Evolutionary conservation across 2,329 filamentous ascomycete genomes (phyloP).

Genomic region (Aureobasidium zeae): DNA sequence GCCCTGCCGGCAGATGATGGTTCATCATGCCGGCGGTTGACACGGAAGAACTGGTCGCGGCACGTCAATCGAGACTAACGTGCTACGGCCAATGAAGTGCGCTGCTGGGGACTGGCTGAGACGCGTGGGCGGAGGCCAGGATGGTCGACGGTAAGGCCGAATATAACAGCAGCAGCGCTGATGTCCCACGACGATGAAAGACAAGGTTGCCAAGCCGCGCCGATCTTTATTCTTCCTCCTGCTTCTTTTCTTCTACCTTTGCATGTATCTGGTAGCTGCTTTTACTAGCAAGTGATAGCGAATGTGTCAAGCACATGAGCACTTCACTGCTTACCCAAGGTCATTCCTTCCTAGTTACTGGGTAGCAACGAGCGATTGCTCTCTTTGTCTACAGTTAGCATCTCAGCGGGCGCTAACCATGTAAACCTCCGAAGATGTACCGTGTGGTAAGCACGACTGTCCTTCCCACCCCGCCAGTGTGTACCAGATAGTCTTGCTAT

Average conservation of each 20-base stretch:
- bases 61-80: constrained; percentile 9
- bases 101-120: background rate
- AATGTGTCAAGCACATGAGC: too few species aligned
- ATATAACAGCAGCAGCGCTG: constrained; percentile 8
- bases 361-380: too few species aligned
- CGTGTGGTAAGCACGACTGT: constrained; percentile 2
- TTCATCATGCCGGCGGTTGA: constrained; percentile 61
- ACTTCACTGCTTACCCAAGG: too few species aligned
- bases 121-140: background rate
- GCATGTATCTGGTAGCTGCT: too few species aligned
- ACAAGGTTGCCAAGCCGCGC: too few species aligned
- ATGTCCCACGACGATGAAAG: constrained; percentile 12
- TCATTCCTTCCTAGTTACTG: too few species aligned
- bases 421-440: constrained; percentile 2
- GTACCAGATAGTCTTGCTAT: background rate
- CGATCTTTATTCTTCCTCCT: too few species aligned
- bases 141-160: background rate
- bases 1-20: constrained; percentile 60
- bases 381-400: too few species aligned
- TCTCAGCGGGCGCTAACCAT: constrained; percentile 7
- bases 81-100: constrained; percentile 10
- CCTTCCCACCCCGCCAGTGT: constrained; percentile 18
- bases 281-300: too few species aligned
- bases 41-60: constrained; percentile 9
- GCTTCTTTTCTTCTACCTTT: too few species aligned